phyloP scores from a whole-genome alignment of 164 flowering plant species.

The Buxus sempervirens region DNA sequence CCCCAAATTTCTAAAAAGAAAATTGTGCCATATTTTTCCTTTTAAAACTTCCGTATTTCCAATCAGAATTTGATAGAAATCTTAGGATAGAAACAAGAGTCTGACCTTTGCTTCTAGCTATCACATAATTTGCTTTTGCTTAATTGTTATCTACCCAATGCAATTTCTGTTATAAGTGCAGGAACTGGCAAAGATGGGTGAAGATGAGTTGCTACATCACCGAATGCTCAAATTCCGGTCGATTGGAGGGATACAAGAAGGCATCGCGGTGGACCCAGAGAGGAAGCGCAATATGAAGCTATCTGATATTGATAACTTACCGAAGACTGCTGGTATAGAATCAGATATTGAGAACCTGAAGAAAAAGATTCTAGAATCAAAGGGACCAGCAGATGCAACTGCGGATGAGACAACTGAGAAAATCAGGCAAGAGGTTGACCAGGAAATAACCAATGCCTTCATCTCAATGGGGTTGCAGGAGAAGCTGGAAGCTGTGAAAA shows the following conservation, averaged over 20 bases:
- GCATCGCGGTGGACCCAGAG: constrained; percentile 18
- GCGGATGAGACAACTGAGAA: constrained; percentile 23
- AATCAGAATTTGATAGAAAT: neutral
- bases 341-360: constrained; percentile 25
- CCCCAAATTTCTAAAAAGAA: no score
- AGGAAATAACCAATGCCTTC: constrained; percentile 32
- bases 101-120: no score
- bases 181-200: constrained; percentile 17
- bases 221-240: constrained; percentile 22
- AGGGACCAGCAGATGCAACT: constrained; percentile 17
- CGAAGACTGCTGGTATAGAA: constrained; percentile 18
- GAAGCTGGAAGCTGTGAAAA: constrained; percentile 27
- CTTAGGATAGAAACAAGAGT: neutral
- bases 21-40: neutral
- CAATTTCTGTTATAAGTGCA: neutral
- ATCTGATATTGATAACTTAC: constrained; percentile 11
- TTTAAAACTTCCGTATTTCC: neutral
- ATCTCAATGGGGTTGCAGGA: constrained; percentile 36
- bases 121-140: neutral
- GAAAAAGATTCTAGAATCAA: constrained; percentile 24
- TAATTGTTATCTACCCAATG: neutral
- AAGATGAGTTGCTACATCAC: constrained; percentile 16
- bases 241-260: constrained; percentile 26
- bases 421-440: constrained; percentile 30
- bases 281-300: constrained; percentile 24